These are phyloP conservation scores for Plantago rigida DNA, from an alignment of 305 asterid genomes.

Conservation along the genomic window DNA sequence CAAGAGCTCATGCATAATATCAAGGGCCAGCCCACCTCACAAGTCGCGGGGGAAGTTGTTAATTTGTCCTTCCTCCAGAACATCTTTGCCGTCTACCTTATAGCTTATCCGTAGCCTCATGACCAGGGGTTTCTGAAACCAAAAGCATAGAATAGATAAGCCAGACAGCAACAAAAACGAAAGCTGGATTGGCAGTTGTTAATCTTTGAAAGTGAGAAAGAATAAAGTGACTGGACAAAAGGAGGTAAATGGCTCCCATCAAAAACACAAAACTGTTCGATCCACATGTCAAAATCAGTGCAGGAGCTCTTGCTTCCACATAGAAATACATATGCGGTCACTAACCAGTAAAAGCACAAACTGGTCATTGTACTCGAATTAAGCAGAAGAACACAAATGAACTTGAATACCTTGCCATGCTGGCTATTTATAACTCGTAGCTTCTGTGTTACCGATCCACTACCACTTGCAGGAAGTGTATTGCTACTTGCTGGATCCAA, in stretches of 20 bases:
- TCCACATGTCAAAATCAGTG: too few species aligned
- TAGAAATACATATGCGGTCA: too few species aligned
- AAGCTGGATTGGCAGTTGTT: too few species aligned
- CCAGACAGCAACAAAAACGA: too few species aligned
- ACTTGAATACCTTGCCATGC: conserved; percentile 71
- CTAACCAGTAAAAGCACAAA: too few species aligned
- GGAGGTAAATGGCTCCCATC: too few species aligned
- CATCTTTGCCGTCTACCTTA: conserved; percentile 60
- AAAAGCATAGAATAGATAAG: neutral
- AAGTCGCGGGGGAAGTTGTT: conserved; percentile 71
- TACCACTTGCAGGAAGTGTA: conserved; percentile 59
- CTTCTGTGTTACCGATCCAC: conserved; percentile 59
- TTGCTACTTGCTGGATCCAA: conserved; percentile 93
- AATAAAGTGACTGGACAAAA: too few species aligned
- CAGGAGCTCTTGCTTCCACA: too few species aligned
- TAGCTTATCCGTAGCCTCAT: conserved; percentile 83
- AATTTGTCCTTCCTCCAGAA: conserved; percentile 87
- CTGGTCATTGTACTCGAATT: neutral
- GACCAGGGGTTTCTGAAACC: conserved; percentile 68
- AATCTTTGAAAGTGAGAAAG: too few species aligned
- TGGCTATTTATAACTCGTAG: conserved; percentile 70
- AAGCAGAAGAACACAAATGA: neutral
- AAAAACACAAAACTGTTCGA: too few species aligned
- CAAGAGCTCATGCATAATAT: too few species aligned
- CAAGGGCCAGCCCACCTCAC: conserved; percentile 28